These are phyloP conservation scores for Celoporthe dispersa DNA, from an alignment of 2,329 filamentous ascomycete genomes.

Conservation along the genomic window DNA sequence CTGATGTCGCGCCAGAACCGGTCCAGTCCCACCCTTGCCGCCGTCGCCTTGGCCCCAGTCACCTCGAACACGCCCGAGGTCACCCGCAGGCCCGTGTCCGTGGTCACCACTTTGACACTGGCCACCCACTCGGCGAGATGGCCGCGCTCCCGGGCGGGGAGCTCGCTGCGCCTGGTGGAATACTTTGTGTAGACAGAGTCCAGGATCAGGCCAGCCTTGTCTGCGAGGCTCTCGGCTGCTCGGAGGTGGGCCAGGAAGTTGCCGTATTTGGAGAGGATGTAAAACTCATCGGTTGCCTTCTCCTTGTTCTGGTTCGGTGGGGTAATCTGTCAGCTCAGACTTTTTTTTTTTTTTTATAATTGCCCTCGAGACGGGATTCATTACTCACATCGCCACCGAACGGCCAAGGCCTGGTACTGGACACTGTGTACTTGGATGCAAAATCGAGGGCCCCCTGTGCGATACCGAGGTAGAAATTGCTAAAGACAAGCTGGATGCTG, in stretches of 20 bases:
- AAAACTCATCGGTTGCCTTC: slow-evolving; percentile 64
- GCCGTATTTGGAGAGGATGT: slow-evolving; percentile 67
- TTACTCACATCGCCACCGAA: slow-evolving; percentile 60
- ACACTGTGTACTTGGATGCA: slow-evolving; percentile 60
- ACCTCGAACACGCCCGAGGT: slow-evolving; percentile 68
- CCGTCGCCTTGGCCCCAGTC: slow-evolving; percentile 62
- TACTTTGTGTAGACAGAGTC: slow-evolving; percentile 51
- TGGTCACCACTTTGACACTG: slow-evolving; percentile 65
- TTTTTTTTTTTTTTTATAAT: fast-evolving
- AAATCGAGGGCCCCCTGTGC: slow-evolving; percentile 60
- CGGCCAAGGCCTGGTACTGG: slow-evolving; percentile 65
- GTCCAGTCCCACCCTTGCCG: slow-evolving; percentile 63
- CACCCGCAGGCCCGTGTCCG: slow-evolving; percentile 61
- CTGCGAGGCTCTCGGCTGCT: slow-evolving; percentile 62
- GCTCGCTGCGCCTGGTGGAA: slow-evolving; percentile 42
- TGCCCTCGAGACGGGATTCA: no score
- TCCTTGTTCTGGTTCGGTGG: slow-evolving; percentile 50
- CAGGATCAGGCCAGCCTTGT: slow-evolving; percentile 57
- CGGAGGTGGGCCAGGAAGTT: slow-evolving; percentile 66
- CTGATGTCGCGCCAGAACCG: slow-evolving; percentile 70
- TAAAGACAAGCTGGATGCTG: slow-evolving; percentile 67
- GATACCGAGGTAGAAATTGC: slow-evolving; percentile 69
- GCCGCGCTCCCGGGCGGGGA: slow-evolving; percentile 59
- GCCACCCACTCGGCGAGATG: slow-evolving; percentile 67
- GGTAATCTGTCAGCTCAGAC: neutral